phyloP scores from a whole-genome alignment of 441 rosid species.

The Pelargonium cotyledonis region DNA sequence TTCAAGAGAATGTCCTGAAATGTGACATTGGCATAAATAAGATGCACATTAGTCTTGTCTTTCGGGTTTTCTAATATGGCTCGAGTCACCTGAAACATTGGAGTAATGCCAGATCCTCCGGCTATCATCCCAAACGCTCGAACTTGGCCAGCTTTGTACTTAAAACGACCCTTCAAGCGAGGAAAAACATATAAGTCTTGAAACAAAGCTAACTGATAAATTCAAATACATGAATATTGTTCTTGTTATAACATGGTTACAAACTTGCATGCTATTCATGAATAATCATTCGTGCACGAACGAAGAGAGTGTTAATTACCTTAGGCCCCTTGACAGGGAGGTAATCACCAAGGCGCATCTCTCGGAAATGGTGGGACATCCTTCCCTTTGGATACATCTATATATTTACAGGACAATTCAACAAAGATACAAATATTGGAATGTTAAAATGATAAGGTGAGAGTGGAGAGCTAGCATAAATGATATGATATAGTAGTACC shows the following conservation, averaged over 20 bases:
- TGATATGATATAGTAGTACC: not conserved
- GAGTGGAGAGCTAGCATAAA: not conserved
- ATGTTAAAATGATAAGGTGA: not conserved
- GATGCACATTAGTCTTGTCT: constrained; percentile 16
- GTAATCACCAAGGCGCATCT: constrained; percentile 17
- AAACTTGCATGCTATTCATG: too few species aligned
- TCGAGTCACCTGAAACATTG: constrained; percentile 24
- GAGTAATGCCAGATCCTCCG: constrained; percentile 24
- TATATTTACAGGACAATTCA: not conserved
- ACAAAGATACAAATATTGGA: not conserved
- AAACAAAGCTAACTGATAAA: not conserved
- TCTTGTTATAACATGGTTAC: too few species aligned
- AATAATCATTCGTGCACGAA: too few species aligned
- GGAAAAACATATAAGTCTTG: not conserved
- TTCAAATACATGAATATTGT: too few species aligned
- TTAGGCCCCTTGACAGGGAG: constrained; percentile 18
- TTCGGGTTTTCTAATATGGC: constrained; percentile 24
- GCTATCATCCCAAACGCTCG: constrained; percentile 23
- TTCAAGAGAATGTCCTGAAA: constrained; percentile 20
- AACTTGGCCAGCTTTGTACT: constrained; percentile 18
- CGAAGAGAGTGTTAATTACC: constrained; percentile 2
- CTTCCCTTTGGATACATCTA: constrained; percentile 25
- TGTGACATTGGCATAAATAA: constrained; percentile 21
- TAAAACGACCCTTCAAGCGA: constrained; percentile 20
- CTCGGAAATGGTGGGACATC: constrained; percentile 26